Percentiles rank a stretch among this genome's conserved stretches.
phyloP scores from a whole-genome alignment of 352 stramenopile genomes.

The Phytophthora litchii region DNA sequence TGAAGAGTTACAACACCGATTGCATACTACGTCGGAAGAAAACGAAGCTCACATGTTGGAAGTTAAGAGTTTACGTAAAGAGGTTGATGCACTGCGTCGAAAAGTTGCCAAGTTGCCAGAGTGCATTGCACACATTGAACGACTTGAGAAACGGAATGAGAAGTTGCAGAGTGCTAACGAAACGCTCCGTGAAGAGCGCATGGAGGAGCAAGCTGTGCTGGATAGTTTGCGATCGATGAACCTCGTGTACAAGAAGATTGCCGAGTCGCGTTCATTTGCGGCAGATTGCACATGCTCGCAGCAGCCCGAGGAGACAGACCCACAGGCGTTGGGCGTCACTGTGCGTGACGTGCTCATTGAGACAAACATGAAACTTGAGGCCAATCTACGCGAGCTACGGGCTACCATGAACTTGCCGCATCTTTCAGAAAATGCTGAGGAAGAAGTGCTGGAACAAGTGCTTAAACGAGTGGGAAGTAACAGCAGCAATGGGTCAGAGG shows the following conservation, averaged over 20 bases:
- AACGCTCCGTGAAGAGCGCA: slow-evolving; percentile 62
- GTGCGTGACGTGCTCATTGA: slow-evolving; percentile 61
- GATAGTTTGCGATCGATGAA: slow-evolving; percentile 74
- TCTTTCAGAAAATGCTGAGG: slow-evolving; percentile 29
- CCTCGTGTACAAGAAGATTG: slow-evolving; percentile 77
- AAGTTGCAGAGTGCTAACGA: slow-evolving; percentile 66
- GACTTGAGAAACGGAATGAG: slow-evolving; percentile 60
- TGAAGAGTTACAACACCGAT: slow-evolving; percentile 55
- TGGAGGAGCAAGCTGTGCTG: slow-evolving; percentile 64
- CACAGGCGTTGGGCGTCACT: slow-evolving; percentile 38
- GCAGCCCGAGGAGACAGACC: slow-evolving; percentile 23
- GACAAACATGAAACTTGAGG: slow-evolving; percentile 59
- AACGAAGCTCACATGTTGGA: slow-evolving; percentile 51
- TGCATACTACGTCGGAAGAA: slow-evolving; percentile 46
- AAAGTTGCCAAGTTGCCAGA: slow-evolving; percentile 48
- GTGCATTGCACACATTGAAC: slow-evolving; percentile 48
- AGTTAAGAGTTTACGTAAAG: slow-evolving; percentile 63
- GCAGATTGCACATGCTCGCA: slow-evolving; percentile 30
- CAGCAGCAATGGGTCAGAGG: slow-evolving; percentile 42
- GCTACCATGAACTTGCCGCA: slow-evolving; percentile 34
- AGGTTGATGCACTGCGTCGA: slow-evolving; percentile 52
- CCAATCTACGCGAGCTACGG: slow-evolving; percentile 46
- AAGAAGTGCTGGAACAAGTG: slow-evolving; percentile 30
- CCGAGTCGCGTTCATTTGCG: slow-evolving; percentile 56
- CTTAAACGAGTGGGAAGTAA: slow-evolving; percentile 38